A percentile compares a stretch with the other conserved stretches of the same genome.
Conservation (phyloP, 1,139 yeast genomes). For the Sugiyamaella sp. region DNA sequence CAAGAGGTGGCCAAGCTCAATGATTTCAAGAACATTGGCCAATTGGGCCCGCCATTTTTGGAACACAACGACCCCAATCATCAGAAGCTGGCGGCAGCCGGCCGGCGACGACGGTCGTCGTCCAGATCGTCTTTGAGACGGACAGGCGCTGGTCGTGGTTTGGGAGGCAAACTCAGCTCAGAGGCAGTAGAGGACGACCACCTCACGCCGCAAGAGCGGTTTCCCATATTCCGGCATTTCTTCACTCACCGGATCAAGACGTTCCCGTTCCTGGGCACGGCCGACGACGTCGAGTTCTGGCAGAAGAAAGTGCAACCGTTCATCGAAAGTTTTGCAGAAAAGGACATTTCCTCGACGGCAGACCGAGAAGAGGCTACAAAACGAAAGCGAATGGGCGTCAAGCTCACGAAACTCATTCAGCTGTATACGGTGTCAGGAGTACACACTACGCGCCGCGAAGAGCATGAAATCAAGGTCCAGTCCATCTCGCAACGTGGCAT, state of each 20-base stretch:
- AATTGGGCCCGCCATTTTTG: constrained; percentile 75
- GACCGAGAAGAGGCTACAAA: constrained; percentile 76
- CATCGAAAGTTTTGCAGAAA: constrained; percentile 71
- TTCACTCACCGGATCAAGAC: constrained; percentile 62
- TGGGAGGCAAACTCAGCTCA: not conserved
- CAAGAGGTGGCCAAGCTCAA: constrained; percentile 63
- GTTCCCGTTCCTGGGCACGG: constrained; percentile 71
- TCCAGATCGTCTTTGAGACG: not conserved
- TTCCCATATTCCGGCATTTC: constrained; percentile 71
- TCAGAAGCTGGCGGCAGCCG: constrained; percentile 3
- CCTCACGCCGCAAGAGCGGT: constrained; percentile 36
- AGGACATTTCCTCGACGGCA: constrained; percentile 68
- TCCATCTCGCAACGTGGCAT: constrained; percentile 59
- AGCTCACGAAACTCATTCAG: constrained; percentile 62
- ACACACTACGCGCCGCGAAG: constrained; percentile 60
- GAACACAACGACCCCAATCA: constrained; percentile 35
- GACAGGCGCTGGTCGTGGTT: not conserved
- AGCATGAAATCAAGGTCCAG: constrained; percentile 50
- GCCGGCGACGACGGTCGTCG: constrained; percentile 2
- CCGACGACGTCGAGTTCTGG: constrained; percentile 69
- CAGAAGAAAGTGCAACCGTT: constrained; percentile 75
- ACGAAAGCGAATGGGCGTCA: constrained; percentile 63
- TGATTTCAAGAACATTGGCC: constrained; percentile 60
- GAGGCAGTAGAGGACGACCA: constrained; percentile 3
- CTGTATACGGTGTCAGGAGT: constrained; percentile 77